Evolutionary conservation across 768 basidiomycete species (phyloP).

Genomic region (Cyclocybe cylindracea): DNA sequence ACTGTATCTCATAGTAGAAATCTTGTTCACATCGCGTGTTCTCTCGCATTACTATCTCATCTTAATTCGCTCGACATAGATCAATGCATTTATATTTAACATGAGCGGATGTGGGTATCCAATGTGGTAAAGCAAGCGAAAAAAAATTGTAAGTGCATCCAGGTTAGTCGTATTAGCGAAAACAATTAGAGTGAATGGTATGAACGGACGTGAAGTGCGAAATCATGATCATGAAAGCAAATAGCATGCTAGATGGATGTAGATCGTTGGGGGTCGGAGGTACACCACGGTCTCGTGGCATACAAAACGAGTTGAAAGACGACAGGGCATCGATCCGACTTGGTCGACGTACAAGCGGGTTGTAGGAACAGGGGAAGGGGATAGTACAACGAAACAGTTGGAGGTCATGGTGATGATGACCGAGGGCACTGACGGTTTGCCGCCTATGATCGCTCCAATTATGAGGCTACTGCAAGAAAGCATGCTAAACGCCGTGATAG

Average conservation of each 20-base stretch:
- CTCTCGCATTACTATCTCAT: conserved; percentile 10
- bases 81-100: conserved; percentile 1
- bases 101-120: conserved; percentile 8
- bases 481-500: conserved; percentile 7
- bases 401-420: not conserved
- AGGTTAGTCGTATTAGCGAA: not conserved
- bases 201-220: too few species aligned
- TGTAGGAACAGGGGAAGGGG: not conserved
- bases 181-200: too few species aligned
- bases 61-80: conserved; percentile 5
- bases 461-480: conserved; percentile 5
- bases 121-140: conserved; percentile 3
- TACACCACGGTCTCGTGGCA: too few species aligned
- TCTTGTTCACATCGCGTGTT: conserved; percentile 10
- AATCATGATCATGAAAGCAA: too few species aligned
- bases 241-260: too few species aligned
- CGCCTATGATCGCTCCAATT: conserved; percentile 6
- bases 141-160: conserved; percentile 1
- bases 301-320: not conserved
- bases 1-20: conserved; percentile 24
- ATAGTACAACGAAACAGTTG: not conserved
- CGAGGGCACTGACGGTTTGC: not conserved
- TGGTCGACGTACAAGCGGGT: not conserved
- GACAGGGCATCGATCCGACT: too few species aligned
- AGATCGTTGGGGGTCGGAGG: too few species aligned